These are phyloP conservation scores for Neofusicoccum laricinum DNA, from an alignment of 2,329 filamentous ascomycete genomes.

Conservation along the genomic window DNA sequence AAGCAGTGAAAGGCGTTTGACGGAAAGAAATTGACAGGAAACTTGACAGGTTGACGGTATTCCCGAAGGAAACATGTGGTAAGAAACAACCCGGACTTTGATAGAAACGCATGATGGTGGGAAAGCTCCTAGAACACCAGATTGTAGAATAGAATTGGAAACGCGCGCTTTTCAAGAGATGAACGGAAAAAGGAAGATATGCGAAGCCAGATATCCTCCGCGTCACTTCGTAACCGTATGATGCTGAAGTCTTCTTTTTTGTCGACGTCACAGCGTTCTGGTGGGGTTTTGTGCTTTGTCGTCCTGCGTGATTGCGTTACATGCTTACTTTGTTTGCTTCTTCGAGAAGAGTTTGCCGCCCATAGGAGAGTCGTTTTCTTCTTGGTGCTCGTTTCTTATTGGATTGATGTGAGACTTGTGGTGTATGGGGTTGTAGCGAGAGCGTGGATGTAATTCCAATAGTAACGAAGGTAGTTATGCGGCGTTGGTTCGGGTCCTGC, in stretches of 20 bases:
- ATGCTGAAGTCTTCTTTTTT: slow-evolving; percentile 1
- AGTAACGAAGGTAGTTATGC: neutral
- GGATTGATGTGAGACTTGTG: neutral
- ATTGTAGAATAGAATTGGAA: neutral
- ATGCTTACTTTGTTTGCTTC: slow-evolving; percentile 6
- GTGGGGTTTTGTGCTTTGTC: neutral
- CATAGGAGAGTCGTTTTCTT: slow-evolving; percentile 9
- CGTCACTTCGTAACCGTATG: slow-evolving; percentile 5
- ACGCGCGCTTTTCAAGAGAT: neutral
- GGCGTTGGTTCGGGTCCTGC: neutral
- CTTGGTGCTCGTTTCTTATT: neutral
- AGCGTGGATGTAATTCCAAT: neutral
- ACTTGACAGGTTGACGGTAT: no score
- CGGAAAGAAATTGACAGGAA: neutral
- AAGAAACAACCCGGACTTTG: neutral
- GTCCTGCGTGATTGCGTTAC: slow-evolving; percentile 10
- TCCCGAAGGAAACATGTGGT: neutral
- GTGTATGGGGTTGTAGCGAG: slow-evolving; percentile 1
- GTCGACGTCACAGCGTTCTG: slow-evolving; percentile 4
- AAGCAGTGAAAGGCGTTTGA: neutral
- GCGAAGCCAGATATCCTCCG: slow-evolving; percentile 7
- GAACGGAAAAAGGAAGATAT: neutral
- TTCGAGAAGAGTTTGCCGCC: slow-evolving; percentile 2
- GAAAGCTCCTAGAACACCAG: neutral
- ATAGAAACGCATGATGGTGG: neutral